Percentiles rank a stretch among this genome's conserved stretches.
These are phyloP conservation scores for Eragrostis tef DNA, from an alignment of 202 grass and related monocot species.

Conservation along the genomic window DNA sequence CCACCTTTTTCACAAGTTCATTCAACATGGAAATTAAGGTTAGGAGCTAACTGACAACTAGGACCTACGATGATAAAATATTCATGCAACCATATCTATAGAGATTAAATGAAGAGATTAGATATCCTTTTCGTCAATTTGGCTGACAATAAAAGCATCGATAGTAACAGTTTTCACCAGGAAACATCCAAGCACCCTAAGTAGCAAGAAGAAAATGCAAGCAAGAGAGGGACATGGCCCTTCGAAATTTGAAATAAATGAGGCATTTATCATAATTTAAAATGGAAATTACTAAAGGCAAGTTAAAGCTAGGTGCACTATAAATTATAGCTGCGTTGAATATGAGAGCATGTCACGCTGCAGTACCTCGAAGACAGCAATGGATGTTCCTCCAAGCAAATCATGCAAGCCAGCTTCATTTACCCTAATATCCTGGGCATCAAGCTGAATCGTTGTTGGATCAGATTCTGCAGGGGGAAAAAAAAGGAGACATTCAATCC, in stretches of 20 bases:
- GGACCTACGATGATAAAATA: background rate
- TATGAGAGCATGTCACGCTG: slow-evolving; percentile 35
- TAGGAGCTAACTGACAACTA: background rate
- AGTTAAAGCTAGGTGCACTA: background rate
- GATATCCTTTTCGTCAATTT: slow-evolving; percentile 1
- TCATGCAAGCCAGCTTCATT: slow-evolving; percentile 54
- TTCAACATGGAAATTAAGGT: background rate
- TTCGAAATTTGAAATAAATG: slow-evolving; percentile 12
- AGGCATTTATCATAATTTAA: background rate
- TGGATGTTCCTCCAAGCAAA: slow-evolving; percentile 47
- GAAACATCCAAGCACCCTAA: slow-evolving; percentile 14
- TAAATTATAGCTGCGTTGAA: background rate
- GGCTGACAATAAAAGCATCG: slow-evolving; percentile 8
- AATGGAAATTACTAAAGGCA: slow-evolving; percentile 12
- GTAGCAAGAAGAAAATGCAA: slow-evolving; percentile 22
- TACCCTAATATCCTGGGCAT: slow-evolving; percentile 43
- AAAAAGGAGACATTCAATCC: slow-evolving; percentile 20
- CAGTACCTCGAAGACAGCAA: slow-evolving; percentile 51
- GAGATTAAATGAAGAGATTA: slow-evolving; percentile 19
- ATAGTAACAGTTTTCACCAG: background rate
- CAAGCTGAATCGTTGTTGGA: slow-evolving; percentile 40
- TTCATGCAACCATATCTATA: slow-evolving; percentile 4
- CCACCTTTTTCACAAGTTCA: slow-evolving; percentile 19
- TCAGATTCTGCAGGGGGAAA: slow-evolving; percentile 40
- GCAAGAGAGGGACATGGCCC: slow-evolving; percentile 1